These are phyloP conservation scores for Collybia sp. DNA, from an alignment of 768 basidiomycete species.

Conservation along the genomic window DNA sequence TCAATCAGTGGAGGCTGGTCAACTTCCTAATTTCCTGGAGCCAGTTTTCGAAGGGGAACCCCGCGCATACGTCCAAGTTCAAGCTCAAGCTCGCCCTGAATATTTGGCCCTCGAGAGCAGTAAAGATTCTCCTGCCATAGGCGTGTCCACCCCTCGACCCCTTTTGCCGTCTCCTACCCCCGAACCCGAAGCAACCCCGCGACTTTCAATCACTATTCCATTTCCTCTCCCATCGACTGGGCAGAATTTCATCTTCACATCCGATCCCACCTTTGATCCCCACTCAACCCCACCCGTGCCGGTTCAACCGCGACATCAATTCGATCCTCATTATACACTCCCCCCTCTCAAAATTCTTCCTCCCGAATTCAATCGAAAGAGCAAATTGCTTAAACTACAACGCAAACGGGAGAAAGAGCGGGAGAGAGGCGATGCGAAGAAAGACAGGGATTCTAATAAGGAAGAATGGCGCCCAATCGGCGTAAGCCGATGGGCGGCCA, in stretches of 20 bases:
- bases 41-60: no score
- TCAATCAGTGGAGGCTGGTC: no score
- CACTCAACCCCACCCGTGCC: constrained; percentile 8
- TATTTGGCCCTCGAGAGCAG: no score
- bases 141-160: no score
- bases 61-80: no score
- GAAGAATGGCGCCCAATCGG: constrained; percentile 68
- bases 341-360: constrained; percentile 55
- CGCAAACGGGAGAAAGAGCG: constrained; percentile 45
- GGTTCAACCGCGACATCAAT: constrained; percentile 29
- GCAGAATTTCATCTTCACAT: neutral
- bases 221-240: neutral
- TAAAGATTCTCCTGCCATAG: no score
- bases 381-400: constrained; percentile 21
- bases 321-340: constrained; percentile 44
- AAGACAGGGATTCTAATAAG: constrained; percentile 31
- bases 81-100: no score
- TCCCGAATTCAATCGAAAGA: constrained; percentile 41
- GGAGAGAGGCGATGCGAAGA: constrained; percentile 33
- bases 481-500: constrained; percentile 66
- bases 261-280: neutral
- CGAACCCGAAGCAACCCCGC: neutral
- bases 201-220: neutral
- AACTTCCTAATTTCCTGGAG: no score
- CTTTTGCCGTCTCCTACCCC: no score